These are phyloP conservation scores for Nakazawaea pomicola DNA, from an alignment of 805 yeast species.

Conservation along the genomic window DNA sequence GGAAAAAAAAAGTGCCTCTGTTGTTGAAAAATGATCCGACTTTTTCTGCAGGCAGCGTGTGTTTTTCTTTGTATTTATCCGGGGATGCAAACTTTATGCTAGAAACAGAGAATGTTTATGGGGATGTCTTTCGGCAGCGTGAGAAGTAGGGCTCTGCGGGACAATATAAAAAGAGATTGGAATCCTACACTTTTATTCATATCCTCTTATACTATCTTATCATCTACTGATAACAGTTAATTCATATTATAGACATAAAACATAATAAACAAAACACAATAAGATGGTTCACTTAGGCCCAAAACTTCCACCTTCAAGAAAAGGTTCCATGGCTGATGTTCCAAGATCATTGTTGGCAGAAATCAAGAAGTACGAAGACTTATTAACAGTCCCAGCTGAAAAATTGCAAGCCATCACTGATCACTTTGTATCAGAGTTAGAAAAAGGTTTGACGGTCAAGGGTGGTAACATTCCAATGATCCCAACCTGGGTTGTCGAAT, in stretches of 20 bases:
- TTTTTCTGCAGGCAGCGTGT: too few species aligned
- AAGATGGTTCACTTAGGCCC: slow-evolving; percentile 46
- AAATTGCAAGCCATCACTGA: slow-evolving; percentile 39
- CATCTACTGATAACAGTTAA: too few species aligned
- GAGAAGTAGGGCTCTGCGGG: too few species aligned
- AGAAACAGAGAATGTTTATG: too few species aligned
- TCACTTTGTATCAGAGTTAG: slow-evolving; percentile 46
- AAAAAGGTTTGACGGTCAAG: slow-evolving; percentile 43
- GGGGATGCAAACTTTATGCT: too few species aligned
- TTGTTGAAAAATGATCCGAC: too few species aligned
- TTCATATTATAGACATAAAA: not conserved
- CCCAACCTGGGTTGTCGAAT: slow-evolving; percentile 55
- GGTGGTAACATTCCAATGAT: slow-evolving; percentile 64
- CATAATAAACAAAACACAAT: not conserved
- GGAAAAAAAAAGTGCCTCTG: too few species aligned
- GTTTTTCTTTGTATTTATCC: too few species aligned
- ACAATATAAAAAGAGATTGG: too few species aligned
- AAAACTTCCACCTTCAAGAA: slow-evolving; percentile 41
- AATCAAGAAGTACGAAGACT: slow-evolving; percentile 30
- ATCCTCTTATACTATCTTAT: too few species aligned
- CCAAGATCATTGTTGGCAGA: slow-evolving; percentile 34
- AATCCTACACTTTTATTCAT: too few species aligned
- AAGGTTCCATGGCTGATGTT: slow-evolving; percentile 28
- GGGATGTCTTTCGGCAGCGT: too few species aligned
- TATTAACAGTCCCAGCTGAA: slow-evolving; percentile 38